A percentile compares a stretch with the other conserved stretches of the same genome.
phyloP scores from a whole-genome alignment of 2,329 filamentous ascomycete species.

The Ilyonectria robusta region DNA sequence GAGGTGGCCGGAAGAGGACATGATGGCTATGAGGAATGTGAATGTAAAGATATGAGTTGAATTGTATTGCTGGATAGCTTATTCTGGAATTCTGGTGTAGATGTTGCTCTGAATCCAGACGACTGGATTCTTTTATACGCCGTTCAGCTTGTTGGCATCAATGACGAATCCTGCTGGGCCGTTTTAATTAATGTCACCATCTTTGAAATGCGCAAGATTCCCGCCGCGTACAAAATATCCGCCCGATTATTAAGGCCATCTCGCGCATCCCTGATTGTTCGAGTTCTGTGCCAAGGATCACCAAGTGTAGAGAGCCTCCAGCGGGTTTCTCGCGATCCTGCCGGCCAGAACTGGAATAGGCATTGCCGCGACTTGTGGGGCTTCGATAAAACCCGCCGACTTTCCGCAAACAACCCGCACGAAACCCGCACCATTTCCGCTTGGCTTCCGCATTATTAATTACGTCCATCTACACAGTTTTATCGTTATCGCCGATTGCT shows the following conservation, averaged over 20 bases:
- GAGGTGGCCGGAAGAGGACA: background rate
- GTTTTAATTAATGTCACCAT: background rate
- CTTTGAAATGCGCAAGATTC: background rate
- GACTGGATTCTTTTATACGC: background rate
- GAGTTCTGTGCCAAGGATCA: background rate
- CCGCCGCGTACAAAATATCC: background rate
- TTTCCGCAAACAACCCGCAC: background rate
- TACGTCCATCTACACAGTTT: background rate
- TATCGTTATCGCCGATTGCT: background rate
- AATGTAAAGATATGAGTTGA: no score
- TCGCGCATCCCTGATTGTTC: background rate
- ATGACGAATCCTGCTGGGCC: background rate
- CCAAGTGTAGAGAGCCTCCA: background rate
- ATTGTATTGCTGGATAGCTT: no score
- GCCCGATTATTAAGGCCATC: background rate
- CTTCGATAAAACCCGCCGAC: background rate
- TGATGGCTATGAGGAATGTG: background rate
- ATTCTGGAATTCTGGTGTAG: background rate
- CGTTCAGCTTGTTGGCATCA: background rate
- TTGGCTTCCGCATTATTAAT: background rate
- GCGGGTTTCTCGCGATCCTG: background rate
- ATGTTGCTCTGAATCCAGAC: background rate
- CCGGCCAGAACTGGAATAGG: background rate
- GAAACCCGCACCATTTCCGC: conserved; percentile 7
- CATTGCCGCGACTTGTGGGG: background rate